These are phyloP conservation scores for Curvularia eragrostidis DNA, from an alignment of 2,329 filamentous ascomycete genomes.

Conservation along the genomic window DNA sequence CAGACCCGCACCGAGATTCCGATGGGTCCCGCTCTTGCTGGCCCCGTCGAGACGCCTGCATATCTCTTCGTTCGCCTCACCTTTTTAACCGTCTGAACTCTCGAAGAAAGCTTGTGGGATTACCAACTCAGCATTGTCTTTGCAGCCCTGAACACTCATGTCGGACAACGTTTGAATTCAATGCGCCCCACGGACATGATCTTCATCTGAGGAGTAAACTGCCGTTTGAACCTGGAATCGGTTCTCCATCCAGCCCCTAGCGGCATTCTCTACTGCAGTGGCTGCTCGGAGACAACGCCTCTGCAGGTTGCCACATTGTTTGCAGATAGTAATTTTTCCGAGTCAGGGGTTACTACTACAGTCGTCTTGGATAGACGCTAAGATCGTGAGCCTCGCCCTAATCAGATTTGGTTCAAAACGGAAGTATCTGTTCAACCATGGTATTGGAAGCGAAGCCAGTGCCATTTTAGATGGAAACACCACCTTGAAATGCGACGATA, in stretches of 20 bases:
- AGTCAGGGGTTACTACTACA: slow-evolving; percentile 2
- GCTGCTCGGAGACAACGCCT: background rate
- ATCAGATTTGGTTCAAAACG: slow-evolving; percentile 21
- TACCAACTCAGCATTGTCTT: background rate
- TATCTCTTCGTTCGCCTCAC: slow-evolving; percentile 13
- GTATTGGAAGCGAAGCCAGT: slow-evolving; percentile 17
- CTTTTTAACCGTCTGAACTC: background rate
- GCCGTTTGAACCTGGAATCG: background rate
- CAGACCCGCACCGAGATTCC: slow-evolving; percentile 26
- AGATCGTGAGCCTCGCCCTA: slow-evolving; percentile 14
- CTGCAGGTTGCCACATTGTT: background rate
- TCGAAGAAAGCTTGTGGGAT: background rate
- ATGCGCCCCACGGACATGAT: background rate
- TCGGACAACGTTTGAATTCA: background rate
- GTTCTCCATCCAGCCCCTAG: background rate
- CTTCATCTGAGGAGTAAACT: no score
- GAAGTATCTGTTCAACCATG: slow-evolving; percentile 22
- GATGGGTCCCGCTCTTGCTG: slow-evolving; percentile 19
- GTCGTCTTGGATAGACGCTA: slow-evolving; percentile 23
- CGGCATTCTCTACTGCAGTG: background rate
- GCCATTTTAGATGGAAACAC: slow-evolving; percentile 17
- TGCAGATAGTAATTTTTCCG: background rate
- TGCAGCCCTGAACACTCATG: background rate
- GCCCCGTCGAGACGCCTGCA: slow-evolving; percentile 24
- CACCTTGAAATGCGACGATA: slow-evolving; percentile 21